Percentiles rank a stretch among this genome's conserved stretches.
Evolutionary conservation across 2,329 filamentous ascomycete genomes (phyloP).

Genomic region (Colletotrichum tanaceti): DNA sequence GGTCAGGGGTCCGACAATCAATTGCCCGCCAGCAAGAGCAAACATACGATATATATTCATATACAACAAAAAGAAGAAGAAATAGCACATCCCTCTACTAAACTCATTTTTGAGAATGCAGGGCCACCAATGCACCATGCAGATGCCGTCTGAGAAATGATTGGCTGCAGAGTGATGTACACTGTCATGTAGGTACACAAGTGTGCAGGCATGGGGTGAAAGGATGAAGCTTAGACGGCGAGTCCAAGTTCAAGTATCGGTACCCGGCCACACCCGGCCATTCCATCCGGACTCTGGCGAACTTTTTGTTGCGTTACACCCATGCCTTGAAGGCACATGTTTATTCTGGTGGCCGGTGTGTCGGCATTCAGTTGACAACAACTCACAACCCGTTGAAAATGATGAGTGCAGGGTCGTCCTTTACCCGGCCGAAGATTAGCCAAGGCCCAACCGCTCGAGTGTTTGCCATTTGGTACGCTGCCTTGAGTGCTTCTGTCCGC

Average conservation of each 20-base stretch:
- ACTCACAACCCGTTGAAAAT: not conserved
- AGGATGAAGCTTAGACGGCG: slow-evolving; percentile 14
- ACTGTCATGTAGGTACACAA: too few relatives aligned
- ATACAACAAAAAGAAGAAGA: not conserved
- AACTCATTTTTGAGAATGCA: slow-evolving; percentile 5
- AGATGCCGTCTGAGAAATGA: slow-evolving; percentile 36
- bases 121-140: slow-evolving; percentile 1
- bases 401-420: not conserved
- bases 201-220: slow-evolving; percentile 19
- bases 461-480: not conserved
- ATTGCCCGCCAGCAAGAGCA: not conserved
- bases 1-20: not conserved
- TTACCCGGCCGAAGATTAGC: not conserved
- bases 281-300: slow-evolving; percentile 27
- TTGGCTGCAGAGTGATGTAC: slow-evolving; percentile 20
- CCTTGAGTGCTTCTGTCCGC: not conserved
- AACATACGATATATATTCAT: too few relatives aligned
- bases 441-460: not conserved
- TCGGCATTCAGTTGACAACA: not conserved
- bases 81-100: slow-evolving; percentile 6
- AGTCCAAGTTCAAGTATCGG: slow-evolving; percentile 17
- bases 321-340: slow-evolving; percentile 16
- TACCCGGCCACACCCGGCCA: slow-evolving; percentile 5
- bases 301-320: not conserved
- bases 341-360: slow-evolving; percentile 9